A percentile compares a stretch with the other conserved stretches of the same genome.
Conservation (phyloP, 1,284 basidiomycete genomes). For the Fomitopsis palustris region DNA sequence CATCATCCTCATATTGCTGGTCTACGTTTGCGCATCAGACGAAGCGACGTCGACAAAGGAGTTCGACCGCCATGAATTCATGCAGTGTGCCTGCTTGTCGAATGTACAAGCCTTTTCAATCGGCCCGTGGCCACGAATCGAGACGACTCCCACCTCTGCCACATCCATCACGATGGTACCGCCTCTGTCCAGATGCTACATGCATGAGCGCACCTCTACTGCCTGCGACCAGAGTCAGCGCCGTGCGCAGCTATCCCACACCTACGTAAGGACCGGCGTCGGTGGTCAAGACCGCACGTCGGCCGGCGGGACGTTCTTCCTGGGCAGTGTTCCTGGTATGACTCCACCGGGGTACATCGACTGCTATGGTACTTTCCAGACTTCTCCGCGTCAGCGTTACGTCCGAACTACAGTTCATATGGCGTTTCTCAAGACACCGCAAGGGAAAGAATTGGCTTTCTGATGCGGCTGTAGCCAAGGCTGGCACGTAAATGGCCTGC, state of each 20-base stretch:
- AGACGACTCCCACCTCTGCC: not conserved
- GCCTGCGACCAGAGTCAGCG: not conserved
- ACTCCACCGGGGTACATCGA: not conserved
- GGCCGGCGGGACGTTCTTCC: not conserved
- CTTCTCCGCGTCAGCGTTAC: not conserved
- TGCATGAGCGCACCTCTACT: not conserved
- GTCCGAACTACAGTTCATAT: not conserved
- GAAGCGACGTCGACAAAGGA: too few species aligned
- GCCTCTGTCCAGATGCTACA: not conserved
- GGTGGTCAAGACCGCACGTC: not conserved
- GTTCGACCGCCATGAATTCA: conserved; percentile 62
- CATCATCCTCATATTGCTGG: not conserved
- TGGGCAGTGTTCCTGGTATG: not conserved
- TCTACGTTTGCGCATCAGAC: not conserved
- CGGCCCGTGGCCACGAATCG: not conserved
- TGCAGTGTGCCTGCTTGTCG: conserved; percentile 20
- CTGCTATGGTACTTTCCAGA: not conserved
- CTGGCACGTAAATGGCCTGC: not conserved
- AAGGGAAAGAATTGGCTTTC: not conserved
- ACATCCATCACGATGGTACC: not conserved
- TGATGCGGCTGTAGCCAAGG: not conserved
- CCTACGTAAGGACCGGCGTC: not conserved
- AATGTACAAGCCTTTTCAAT: too few species aligned
- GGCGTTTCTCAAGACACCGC: not conserved
- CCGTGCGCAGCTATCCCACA: not conserved